Percentiles rank a stretch among this genome's conserved stretches.
phyloP scores from a whole-genome alignment of 2,329 filamentous ascomycete species.

The Paraphaeosphaeria minitans region DNA sequence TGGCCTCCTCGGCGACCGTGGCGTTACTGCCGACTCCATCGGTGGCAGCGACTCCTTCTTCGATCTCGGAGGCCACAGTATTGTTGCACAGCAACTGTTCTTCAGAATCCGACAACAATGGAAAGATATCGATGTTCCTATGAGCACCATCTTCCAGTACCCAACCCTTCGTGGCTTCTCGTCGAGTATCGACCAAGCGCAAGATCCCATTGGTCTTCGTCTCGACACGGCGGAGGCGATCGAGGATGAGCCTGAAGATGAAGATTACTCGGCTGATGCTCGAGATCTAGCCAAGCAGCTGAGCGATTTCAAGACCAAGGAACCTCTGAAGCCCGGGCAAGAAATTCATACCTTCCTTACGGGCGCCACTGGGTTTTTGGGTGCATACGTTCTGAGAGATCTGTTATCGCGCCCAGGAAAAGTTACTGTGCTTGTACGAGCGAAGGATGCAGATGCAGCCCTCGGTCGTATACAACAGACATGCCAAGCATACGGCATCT shows the following conservation, averaged over 20 bases:
- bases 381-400: constrained; percentile 78
- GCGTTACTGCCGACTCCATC: constrained; percentile 69
- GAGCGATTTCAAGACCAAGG: constrained; percentile 39
- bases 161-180: constrained; percentile 66
- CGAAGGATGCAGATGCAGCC: constrained; percentile 64
- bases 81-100: constrained; percentile 81
- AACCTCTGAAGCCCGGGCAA: constrained; percentile 49
- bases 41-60: constrained; percentile 71
- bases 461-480: constrained; percentile 69
- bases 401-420: constrained; percentile 69
- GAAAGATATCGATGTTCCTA: constrained; percentile 68
- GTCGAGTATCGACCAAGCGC: constrained; percentile 56
- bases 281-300: constrained; percentile 58
- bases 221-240: constrained; percentile 46
- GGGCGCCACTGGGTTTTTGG: constrained; percentile 88
- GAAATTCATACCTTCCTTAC: constrained; percentile 76
- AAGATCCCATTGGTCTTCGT: constrained; percentile 55
- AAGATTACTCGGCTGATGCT: constrained; percentile 60
- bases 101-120: constrained; percentile 69
- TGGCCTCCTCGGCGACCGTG: constrained; percentile 64
- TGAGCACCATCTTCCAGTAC: constrained; percentile 72
- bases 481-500: constrained; percentile 78
- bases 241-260: constrained; percentile 56
- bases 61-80: constrained; percentile 78
- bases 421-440: constrained; percentile 77